These are phyloP conservation scores for Phytopythium cucurbitacearum DNA, from an alignment of 352 stramenopile species.

Conservation along the genomic window DNA sequence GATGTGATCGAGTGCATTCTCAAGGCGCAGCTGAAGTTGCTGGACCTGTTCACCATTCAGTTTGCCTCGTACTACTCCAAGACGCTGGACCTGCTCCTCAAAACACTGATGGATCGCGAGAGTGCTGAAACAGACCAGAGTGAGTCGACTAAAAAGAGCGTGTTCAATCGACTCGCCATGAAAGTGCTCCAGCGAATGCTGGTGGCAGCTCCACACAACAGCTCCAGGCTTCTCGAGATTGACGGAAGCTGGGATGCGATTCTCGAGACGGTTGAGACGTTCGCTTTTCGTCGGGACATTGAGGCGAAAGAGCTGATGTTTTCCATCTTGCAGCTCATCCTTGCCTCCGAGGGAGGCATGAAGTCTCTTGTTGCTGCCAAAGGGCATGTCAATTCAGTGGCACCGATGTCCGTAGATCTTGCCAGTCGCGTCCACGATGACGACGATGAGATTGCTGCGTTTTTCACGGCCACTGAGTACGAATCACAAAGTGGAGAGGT, in stretches of 20 bases:
- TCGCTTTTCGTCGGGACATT: constrained; percentile 31
- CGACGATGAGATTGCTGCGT: constrained; percentile 42
- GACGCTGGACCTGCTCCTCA: constrained; percentile 54
- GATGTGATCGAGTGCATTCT: constrained; percentile 75
- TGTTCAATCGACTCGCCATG: constrained; percentile 23
- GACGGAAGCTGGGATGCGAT: constrained; percentile 44
- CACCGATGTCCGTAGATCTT: constrained; percentile 19
- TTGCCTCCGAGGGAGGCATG: constrained; percentile 44
- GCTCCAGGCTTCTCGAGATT: constrained; percentile 30
- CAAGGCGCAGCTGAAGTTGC: constrained; percentile 51
- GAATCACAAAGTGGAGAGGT: constrained; percentile 26
- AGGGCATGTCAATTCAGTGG: neutral
- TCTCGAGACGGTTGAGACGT: constrained; percentile 41
- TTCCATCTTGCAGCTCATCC: constrained; percentile 42
- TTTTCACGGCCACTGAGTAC: constrained; percentile 55
- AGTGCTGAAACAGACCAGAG: constrained; percentile 4
- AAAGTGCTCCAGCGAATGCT: constrained; percentile 35
- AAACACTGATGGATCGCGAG: constrained; percentile 9
- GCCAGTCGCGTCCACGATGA: constrained; percentile 31
- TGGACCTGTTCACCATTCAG: constrained; percentile 72
- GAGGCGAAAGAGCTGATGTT: constrained; percentile 51
- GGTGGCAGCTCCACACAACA: constrained; percentile 46
- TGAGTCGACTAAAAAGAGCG: constrained; percentile 8
- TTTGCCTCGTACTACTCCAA: constrained; percentile 77
- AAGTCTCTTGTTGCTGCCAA: constrained; percentile 26